Conservation (phyloP, 2,329 filamentous ascomycete genomes). For the Zalaria obscura region DNA sequence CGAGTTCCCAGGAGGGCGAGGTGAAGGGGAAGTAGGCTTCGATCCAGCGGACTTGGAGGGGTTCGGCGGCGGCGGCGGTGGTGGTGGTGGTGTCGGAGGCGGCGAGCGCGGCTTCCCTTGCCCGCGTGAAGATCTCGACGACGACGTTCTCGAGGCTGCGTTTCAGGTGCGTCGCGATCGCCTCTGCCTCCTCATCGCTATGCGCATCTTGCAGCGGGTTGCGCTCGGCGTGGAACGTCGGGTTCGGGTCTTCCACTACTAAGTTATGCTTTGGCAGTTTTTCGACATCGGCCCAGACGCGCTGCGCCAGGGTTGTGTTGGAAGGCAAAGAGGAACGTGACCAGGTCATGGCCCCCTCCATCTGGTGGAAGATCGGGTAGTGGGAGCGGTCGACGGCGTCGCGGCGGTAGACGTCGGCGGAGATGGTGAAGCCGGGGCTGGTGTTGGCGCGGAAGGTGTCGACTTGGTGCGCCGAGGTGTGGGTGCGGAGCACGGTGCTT, state of each 20-base stretch:
- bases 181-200: conserved; percentile 61
- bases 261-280: conserved; percentile 54
- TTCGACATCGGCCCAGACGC: conserved; percentile 57
- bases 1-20: conserved; percentile 86
- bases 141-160: conserved; percentile 80
- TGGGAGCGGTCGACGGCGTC: conserved; percentile 92
- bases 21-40: conserved; percentile 98
- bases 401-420: conserved; percentile 86
- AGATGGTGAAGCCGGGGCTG: conserved; percentile 73
- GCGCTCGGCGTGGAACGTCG: conserved; percentile 57
- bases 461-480: conserved; percentile 87
- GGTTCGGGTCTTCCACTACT: no score
- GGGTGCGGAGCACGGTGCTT: conserved; percentile 71
- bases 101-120: conserved; percentile 52
- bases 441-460: conserved; percentile 61
- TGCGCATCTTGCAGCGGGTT: conserved; percentile 74
- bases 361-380: conserved; percentile 96
- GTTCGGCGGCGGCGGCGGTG: conserved; percentile 21
- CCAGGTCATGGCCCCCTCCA: conserved; percentile 92
- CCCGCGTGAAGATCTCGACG: conserved; percentile 72
- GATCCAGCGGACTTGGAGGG: conserved; percentile 80
- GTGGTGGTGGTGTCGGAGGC: conserved; percentile 31
- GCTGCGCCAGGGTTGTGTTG: conserved; percentile 40
- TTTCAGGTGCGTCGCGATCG: conserved; percentile 75
- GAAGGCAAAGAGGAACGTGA: conserved; percentile 47